phyloP scores from a whole-genome alignment of 1,284 basidiomycete species.

The Trichosporon coremiiforme region DNA sequence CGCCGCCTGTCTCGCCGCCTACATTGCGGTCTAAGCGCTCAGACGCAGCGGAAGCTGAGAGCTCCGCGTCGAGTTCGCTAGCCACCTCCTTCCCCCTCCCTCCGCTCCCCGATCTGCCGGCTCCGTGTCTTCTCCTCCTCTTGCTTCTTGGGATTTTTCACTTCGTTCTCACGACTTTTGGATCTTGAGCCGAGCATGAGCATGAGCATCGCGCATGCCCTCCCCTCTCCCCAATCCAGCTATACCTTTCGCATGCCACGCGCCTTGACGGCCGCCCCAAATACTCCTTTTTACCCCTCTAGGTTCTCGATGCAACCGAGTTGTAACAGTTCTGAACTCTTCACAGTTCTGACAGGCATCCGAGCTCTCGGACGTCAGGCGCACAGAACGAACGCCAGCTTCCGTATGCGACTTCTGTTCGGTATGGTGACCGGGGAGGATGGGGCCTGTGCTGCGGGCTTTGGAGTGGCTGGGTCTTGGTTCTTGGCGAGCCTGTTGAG shows the following conservation, averaged over 20 bases:
- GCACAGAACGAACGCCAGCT: neutral
- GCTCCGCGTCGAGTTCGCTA: neutral
- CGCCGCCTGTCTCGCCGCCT: conserved; percentile 36
- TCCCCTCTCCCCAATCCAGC: neutral
- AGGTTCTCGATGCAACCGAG: conserved; percentile 15
- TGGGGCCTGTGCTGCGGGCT: neutral
- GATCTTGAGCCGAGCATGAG: neutral
- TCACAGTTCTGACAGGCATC: neutral
- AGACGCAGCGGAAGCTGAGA: neutral
- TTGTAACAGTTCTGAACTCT: conserved; percentile 9
- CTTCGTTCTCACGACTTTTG: conserved; percentile 7
- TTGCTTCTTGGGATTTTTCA: conserved; percentile 7
- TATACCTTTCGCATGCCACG: conserved; percentile 5
- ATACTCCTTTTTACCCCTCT: conserved; percentile 3
- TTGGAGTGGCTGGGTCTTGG: neutral
- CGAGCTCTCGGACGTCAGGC: neutral
- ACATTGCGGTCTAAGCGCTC: conserved; percentile 35
- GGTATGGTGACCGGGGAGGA: neutral
- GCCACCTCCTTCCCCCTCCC: neutral
- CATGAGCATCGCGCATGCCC: conserved; percentile 1
- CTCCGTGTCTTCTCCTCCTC: neutral
- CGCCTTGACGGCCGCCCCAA: conserved; percentile 15
- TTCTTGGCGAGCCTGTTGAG: neutral
- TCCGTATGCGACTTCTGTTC: neutral
- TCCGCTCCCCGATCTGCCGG: neutral